phyloP scores from a whole-genome alignment of 2,329 filamentous ascomycete genomes.

The Paramyrothecium sp. region DNA sequence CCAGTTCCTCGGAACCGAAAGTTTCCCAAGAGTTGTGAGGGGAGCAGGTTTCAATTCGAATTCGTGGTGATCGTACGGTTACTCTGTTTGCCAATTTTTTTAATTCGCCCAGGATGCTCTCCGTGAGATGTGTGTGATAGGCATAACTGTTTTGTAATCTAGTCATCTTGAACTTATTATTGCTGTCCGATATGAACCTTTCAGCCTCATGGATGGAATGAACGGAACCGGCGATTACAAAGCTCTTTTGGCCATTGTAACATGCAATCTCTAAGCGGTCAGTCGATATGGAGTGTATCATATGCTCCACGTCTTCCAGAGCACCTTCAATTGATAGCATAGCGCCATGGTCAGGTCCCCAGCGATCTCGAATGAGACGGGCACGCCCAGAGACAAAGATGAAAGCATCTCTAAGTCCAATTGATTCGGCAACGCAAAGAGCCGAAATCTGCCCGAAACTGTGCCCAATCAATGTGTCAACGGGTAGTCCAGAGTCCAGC shows the following conservation, averaged over 20 bases:
- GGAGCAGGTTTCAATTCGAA: slow-evolving; percentile 10
- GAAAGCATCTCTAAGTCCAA: slow-evolving; percentile 28
- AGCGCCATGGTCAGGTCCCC: slow-evolving; percentile 29
- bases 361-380: slow-evolving; percentile 24
- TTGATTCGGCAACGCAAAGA: slow-evolving; percentile 26
- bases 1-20: slow-evolving; percentile 12
- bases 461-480: slow-evolving; percentile 25
- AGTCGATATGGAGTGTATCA: neutral
- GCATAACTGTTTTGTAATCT: slow-evolving; percentile 7
- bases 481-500: slow-evolving; percentile 10
- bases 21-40: slow-evolving; percentile 11
- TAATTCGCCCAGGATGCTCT: slow-evolving; percentile 8
- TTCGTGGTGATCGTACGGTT: slow-evolving; percentile 1
- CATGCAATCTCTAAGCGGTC: slow-evolving; percentile 25
- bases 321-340: slow-evolving; percentile 27
- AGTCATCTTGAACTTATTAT: neutral
- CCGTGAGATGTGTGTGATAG: slow-evolving; percentile 9
- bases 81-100: neutral
- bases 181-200: neutral
- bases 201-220: slow-evolving; percentile 11
- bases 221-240: slow-evolving; percentile 26
- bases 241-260: slow-evolving; percentile 26
- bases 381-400: slow-evolving; percentile 28
- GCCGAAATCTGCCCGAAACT: slow-evolving; percentile 38
- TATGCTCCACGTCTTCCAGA: slow-evolving; percentile 4